Base-by-base conservation (phyloP, 1,139 yeast species). In the Kluyveromyces sp. region DNA sequence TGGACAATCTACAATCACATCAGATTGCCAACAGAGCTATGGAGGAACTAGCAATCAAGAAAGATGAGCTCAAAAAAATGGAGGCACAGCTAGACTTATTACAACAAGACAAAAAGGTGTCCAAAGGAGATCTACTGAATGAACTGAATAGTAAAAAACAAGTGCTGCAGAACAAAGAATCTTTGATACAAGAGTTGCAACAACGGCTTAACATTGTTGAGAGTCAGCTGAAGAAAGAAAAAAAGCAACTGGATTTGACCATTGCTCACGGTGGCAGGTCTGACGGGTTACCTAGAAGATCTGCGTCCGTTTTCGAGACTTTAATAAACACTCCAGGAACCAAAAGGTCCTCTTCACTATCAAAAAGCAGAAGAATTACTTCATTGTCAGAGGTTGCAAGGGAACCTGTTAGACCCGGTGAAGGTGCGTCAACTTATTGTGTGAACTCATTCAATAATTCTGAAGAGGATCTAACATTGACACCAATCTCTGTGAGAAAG, bases 11-110 rank as follows among this genome's bases (percentile, higher is more conserved):
- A 58, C 78, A 81, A 49, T 84, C 95, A 0, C 96, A 89, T 58
- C 95, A 86, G 46, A 79, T 83, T 65, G 94, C 95, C 13, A 70
- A 78, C 42, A 71, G 82, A 47, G 95, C 96, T 0, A 67, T 83
- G 57, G 67, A 70, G 33, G 96, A 88, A 53, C 78, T 82, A 19
- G 78, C 74, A 44, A 77, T 72, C 22, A 70, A 78, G 30, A 39
- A 42, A 7, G n/a, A 12, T 16, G 33, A 20, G 16, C 18, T 42
- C 8, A n/a, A 33, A 9, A 73, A 76, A 48, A 81, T 92, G 13
- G 73, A 77, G 33, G 78, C 80, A 0, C 94, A 86, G 60, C 69
- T 88, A 40, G 86, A 80, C 49, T 75, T 75, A n/a, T 73, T 85
- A 65, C 73, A 80, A 36, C 68, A 77, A 35, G 80, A 83, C 56